Conservation (phyloP, 1,139 yeast species). For the Hyphopichia fennica region DNA sequence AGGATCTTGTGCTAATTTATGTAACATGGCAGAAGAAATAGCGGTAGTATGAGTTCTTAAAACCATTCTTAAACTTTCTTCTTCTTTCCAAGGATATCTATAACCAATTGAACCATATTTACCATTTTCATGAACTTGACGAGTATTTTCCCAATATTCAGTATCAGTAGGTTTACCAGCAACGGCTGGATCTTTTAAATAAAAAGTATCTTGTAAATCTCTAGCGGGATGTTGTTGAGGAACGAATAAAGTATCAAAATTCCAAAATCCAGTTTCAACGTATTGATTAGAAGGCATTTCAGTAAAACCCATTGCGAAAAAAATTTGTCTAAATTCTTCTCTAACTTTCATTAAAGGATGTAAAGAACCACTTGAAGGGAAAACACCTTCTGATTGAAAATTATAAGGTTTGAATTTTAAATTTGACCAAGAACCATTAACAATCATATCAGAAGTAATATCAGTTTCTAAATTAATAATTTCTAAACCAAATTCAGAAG, state of each 20-base stretch:
- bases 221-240: conserved; percentile 99
- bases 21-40: conserved; percentile 83
- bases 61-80: conserved; percentile 87
- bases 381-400: conserved; percentile 91
- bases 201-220: conserved; percentile 97
- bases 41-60: conserved; percentile 98
- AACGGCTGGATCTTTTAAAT: conserved; percentile 83
- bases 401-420: conserved; percentile 92
- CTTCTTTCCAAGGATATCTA: conserved; percentile 95
- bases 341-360: conserved; percentile 96
- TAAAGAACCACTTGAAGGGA: conserved; percentile 85
- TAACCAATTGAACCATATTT: conserved; percentile 95
- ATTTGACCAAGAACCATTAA: conserved; percentile 76
- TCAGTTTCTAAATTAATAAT: conserved; percentile 88
- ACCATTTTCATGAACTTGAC: conserved; percentile 84
- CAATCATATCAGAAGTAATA: conserved; percentile 88
- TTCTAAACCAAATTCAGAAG: conserved; percentile 78
- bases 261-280: conserved; percentile 99
- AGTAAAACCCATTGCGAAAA: conserved; percentile 95
- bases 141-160: conserved; percentile 73
- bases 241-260: conserved; percentile 91
- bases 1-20: conserved; percentile 85
- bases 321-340: conserved; percentile 96
- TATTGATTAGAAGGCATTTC: conserved; percentile 99
- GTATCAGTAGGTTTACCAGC: conserved; percentile 83